Conservation (phyloP, 352 stramenopile species). For the Globisporangium irregulare region DNA sequence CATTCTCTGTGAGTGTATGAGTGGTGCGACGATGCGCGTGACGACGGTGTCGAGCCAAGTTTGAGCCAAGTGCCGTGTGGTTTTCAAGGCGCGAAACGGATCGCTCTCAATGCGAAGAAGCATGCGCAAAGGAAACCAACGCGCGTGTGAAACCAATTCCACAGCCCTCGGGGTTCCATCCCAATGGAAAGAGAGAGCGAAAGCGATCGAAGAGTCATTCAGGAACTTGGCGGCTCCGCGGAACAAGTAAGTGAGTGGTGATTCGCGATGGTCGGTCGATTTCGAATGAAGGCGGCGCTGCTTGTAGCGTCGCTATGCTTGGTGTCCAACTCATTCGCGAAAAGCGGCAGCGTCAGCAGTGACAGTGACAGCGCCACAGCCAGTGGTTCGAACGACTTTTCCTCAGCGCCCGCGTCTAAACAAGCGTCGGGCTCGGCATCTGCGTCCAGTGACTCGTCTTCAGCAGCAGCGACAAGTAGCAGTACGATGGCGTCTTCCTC, state of each 20-base stretch:
- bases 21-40: not conserved
- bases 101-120: not conserved
- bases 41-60: too few relatives aligned
- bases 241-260: not conserved
- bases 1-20: not conserved
- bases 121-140: constrained; percentile 1
- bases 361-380: not conserved
- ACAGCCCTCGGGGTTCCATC: not conserved
- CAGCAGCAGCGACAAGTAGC: too few relatives aligned
- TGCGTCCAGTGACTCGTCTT: not conserved
- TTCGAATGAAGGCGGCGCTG: constrained; percentile 6
- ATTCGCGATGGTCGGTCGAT: constrained; percentile 9
- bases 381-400: not conserved
- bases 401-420: not conserved
- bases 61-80: too few relatives aligned
- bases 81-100: not conserved
- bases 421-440: not conserved
- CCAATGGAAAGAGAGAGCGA: not conserved
- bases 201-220: not conserved
- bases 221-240: constrained; percentile 5
- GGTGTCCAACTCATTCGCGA: not conserved
- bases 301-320: constrained; percentile 7
- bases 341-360: not conserved
- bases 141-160: not conserved
- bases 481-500: not conserved